Base-by-base conservation (phyloP, 805 yeast genomes). In the Candida palmyrensis region DNA sequence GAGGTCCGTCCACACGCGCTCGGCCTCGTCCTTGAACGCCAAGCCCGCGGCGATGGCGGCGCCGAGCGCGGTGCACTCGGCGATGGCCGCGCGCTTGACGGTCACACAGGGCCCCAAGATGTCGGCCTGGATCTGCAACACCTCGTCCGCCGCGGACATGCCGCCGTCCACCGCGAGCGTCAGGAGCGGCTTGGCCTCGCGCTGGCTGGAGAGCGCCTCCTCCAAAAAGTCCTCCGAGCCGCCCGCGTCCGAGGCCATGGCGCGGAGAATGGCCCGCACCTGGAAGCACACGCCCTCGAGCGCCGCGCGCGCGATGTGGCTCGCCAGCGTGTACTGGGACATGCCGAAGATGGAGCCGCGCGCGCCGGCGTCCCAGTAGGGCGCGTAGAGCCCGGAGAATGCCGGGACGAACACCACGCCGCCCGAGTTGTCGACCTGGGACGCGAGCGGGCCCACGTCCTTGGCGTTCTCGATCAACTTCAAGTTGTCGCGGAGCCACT, bases 341-440 rank as follows among this genome's bases (percentile, higher is more conserved):
- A 89, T 73, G 24, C 97, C 97, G 55, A 88, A 79, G 28, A 90
- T 83, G 21, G 96, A 82, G 31, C 97, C 97, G 42, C 95, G 77
- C 5, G 96, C 87, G 33, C 84, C 85, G 10, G 89, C 75, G 52
- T 85, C 87, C 97, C 97, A 89, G 63, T 89, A 87, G 14, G 97
- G 97, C 3, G 96, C 95, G 59, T 85, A 89, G 36, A 89, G 67
- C 6, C 97, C 97, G 20, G 89, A 81, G 55, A 89, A 87, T 2
- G 96, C 96, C 19, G 97, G 95, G 29, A 89, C 95, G 51, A 89
- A 89, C 24, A 86, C 88, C 17, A 89, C 96, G 25, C 96, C 96
- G 31, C 92, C 96, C 12, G 90, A 71, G 53, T 82, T 77, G 17
- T 73, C 68, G 24, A 86, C 96, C 48, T 78, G 80, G 17, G 83